These are phyloP conservation scores for Candida fluviatilis DNA, from an alignment of 805 yeast species.

Conservation along the genomic window DNA sequence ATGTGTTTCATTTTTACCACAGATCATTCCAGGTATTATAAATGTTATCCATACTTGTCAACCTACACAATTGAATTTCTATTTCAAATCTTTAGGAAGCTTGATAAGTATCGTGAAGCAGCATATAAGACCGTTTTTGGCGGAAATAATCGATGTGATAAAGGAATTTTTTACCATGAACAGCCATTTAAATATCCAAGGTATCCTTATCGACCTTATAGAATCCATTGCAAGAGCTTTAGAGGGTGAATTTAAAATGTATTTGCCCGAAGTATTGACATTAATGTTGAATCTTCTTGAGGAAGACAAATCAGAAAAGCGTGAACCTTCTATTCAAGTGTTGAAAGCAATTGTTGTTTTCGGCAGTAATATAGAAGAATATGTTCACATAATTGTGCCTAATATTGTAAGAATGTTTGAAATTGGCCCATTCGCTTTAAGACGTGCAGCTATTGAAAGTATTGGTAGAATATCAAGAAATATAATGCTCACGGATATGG, in stretches of 20 bases:
- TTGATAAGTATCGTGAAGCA: conserved; percentile 80
- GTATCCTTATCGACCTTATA: conserved; percentile 71
- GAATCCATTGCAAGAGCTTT: conserved; percentile 83
- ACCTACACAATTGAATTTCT: conserved; percentile 74
- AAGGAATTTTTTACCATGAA: conserved; percentile 60
- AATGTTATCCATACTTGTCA: conserved; percentile 81
- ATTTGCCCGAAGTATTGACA: conserved; percentile 74
- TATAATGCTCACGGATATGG: conserved; percentile 77
- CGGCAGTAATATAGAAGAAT: conserved; percentile 86
- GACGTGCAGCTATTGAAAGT: conserved; percentile 74
- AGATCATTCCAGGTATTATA: conserved; percentile 83
- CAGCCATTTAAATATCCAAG: conserved; percentile 57
- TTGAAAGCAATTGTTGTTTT: conserved; percentile 80
- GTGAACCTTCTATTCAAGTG: conserved; percentile 65
- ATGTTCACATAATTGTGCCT: conserved; percentile 83
- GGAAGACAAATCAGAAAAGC: conserved; percentile 58
- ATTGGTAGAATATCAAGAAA: conserved; percentile 75
- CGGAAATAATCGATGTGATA: conserved; percentile 69
- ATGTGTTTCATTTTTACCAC: conserved; percentile 84
- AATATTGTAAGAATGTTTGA: conserved; percentile 80
- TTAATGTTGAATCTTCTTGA: conserved; percentile 73
- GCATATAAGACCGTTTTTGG: conserved; percentile 80
- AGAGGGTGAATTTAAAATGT: conserved; percentile 88
- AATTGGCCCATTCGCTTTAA: conserved; percentile 53
- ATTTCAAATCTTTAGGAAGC: conserved; percentile 83